Evolutionary conservation across 257 asterid species (phyloP).

Genomic region (Oldenlandia corymbosa): DNA sequence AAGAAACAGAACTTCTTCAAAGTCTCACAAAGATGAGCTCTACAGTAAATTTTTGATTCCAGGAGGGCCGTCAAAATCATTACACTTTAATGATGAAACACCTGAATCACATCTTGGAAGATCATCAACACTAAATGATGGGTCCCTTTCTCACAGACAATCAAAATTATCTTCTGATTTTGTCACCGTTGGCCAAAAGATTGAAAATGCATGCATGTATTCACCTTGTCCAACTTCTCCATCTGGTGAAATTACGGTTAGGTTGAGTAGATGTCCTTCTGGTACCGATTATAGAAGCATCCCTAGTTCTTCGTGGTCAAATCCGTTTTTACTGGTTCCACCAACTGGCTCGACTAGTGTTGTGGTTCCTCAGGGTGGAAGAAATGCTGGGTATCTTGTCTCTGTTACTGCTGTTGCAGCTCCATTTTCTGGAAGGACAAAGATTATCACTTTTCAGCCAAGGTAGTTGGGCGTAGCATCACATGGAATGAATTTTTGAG

Average conservation of each 20-base stretch:
- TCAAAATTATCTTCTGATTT: constrained; percentile 36
- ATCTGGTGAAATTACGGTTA: constrained; percentile 66
- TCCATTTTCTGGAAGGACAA: constrained; percentile 84
- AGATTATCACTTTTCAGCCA: constrained; percentile 81
- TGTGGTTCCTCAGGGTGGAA: constrained; percentile 69
- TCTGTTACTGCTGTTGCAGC: constrained; percentile 86
- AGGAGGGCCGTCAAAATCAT: constrained; percentile 25
- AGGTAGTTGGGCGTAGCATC: constrained; percentile 42
- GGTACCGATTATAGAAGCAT: constrained; percentile 35
- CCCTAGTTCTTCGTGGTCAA: constrained; percentile 67
- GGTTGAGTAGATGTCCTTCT: constrained; percentile 54
- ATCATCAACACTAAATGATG: constrained; percentile 2
- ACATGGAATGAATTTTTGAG: neutral
- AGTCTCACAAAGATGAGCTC: constrained; percentile 12
- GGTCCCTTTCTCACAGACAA: constrained; percentile 35
- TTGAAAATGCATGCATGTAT: constrained; percentile 66
- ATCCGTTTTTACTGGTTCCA: constrained; percentile 76
- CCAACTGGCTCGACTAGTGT: constrained; percentile 84
- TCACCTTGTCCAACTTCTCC: constrained; percentile 68
- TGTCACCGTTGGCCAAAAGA: constrained; percentile 33
- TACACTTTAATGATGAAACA: constrained; percentile 17
- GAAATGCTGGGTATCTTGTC: constrained; percentile 59
- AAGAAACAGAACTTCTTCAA: constrained; percentile 17
- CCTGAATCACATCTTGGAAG: constrained; percentile 18
- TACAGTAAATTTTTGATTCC: constrained; percentile 15